Evolutionary conservation across 2,329 filamentous ascomycete genomes (phyloP).

Genomic region (Diaporthe citrichinensis): DNA sequence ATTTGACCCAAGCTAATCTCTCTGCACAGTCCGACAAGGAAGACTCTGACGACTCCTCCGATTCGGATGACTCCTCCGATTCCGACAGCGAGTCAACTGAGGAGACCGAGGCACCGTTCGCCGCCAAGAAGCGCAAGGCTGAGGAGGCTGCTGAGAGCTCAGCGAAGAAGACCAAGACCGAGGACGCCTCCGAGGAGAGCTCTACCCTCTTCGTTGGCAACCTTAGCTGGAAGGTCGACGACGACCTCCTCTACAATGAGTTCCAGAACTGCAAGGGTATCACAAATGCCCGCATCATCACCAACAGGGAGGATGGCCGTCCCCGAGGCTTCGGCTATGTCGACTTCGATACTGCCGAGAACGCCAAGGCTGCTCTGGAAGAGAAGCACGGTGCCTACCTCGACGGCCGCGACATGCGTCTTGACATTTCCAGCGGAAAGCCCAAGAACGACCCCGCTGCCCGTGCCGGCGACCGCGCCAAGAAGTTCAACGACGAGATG

Average conservation of each 20-base stretch:
- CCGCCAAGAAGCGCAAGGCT: conserved; percentile 78
- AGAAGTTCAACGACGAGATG: conserved; percentile 82
- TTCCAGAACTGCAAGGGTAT: conserved; percentile 86
- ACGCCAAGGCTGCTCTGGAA: conserved; percentile 56
- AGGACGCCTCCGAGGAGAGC: conserved; percentile 61
- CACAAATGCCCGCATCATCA: conserved; percentile 82
- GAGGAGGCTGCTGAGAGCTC: conserved; percentile 64
- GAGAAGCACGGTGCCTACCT: conserved; percentile 54
- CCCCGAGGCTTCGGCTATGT: conserved; percentile 96
- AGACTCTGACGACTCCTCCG: conserved; percentile 46
- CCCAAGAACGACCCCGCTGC: conserved; percentile 50
- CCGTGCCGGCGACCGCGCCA: conserved; percentile 75
- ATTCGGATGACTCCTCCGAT: conserved; percentile 52
- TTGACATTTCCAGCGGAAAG: conserved; percentile 55
- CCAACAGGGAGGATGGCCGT: conserved; percentile 83
- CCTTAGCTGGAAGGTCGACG: conserved; percentile 91
- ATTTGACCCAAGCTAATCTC: conserved; percentile 3
- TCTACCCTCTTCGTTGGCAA: conserved; percentile 90
- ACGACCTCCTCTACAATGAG: conserved; percentile 83
- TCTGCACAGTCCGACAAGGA: conserved; percentile 24
- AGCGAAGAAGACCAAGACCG: conserved; percentile 78
- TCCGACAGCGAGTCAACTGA: conserved; percentile 49
- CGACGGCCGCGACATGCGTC: conserved; percentile 54
- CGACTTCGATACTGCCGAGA: conserved; percentile 79
- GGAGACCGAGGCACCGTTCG: conserved; percentile 48